Evolutionary conservation across 2,329 filamentous ascomycete species (phyloP), one percentile per base, ranked within the genome.

Genomic region (Thermomyces lanuginosus): DNA sequence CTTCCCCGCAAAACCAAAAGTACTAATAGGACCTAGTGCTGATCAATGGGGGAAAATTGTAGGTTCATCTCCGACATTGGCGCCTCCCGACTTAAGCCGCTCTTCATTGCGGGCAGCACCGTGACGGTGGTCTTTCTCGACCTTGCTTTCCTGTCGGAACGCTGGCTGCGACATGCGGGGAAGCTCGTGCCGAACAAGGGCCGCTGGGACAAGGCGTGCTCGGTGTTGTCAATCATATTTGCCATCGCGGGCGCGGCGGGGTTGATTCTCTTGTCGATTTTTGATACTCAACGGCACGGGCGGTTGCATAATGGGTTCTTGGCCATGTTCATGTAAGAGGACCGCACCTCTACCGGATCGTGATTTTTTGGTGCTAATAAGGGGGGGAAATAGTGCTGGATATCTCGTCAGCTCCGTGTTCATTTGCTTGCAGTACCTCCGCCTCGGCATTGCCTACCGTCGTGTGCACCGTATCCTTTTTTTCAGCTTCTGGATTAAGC

Each of bases 341-440:
- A 5, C 4, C 12, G 17, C 6, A 24, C 10, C 11, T 5, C 8
- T 22, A 8, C 5, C 7, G n/a, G 21, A 10, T 5, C 21, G 16
- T 18, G 9, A 8, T 6, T 10, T 11, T 26, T 11, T 1, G 9
- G 18, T 8, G 4, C 22, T 4, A 8, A n/a, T 24, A 12, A 27
- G 6, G 4, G 15, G 16, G 12, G 5, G 16, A 23, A 12, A 5
- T 21, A 58, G 54, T 29, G 72, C 53, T 8, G 89, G 82, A 17
- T 95, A 92, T 50, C 60, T 93, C 28, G 47, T 92, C 29, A 81
- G 75, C 4, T 84, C 86, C 30, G 66, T 93, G 39, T 86, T 84
- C 53, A 77, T 86, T 38, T 93, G 84, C 60, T 73, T 71, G 58
- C 83, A 93, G 51, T 93, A 92, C 51, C 76, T 89, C 44, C 73